Percentiles rank a stretch among this genome's conserved stretches.
phyloP scores from a whole-genome alignment of 1,284 basidiomycete genomes.

The Cystobasidium pallidum region DNA sequence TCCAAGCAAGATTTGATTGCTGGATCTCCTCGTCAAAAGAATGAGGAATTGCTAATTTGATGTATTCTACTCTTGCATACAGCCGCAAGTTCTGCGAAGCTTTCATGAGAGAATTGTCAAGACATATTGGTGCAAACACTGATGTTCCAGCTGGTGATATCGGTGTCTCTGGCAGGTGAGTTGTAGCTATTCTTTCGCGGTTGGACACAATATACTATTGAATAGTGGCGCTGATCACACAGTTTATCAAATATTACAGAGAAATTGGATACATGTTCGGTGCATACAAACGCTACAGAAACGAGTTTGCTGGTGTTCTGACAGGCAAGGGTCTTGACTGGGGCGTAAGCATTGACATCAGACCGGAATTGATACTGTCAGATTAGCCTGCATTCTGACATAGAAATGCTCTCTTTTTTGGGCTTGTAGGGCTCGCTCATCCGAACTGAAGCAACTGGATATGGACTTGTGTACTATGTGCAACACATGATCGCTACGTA shows the following conservation, averaged over 20 bases:
- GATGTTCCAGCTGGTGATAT: conserved; percentile 61
- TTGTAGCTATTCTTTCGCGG: neutral
- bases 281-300: conserved; percentile 73
- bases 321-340: conserved; percentile 77
- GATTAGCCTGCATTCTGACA: too few species aligned
- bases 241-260: neutral
- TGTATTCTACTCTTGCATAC: neutral
- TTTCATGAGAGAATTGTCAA: conserved; percentile 73
- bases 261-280: conserved; percentile 56
- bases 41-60: neutral
- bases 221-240: conserved; percentile 5
- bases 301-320: conserved; percentile 76
- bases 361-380: too few species aligned
- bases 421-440: conserved; percentile 65
- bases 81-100: conserved; percentile 58
- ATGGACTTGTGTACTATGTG: conserved; percentile 78
- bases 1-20: conserved; percentile 57
- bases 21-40: neutral
- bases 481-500: conserved; percentile 63
- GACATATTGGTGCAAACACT: conserved; percentile 66
- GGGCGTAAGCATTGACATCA: conserved; percentile 57
- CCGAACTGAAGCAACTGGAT: conserved; percentile 67
- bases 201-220: neutral
- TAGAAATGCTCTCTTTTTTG: conserved; percentile 35
- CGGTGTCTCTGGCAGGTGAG: conserved; percentile 34